These are phyloP conservation scores for Thelephora ganbajun DNA, from an alignment of 768 basidiomycete genomes.

Conservation along the genomic window DNA sequence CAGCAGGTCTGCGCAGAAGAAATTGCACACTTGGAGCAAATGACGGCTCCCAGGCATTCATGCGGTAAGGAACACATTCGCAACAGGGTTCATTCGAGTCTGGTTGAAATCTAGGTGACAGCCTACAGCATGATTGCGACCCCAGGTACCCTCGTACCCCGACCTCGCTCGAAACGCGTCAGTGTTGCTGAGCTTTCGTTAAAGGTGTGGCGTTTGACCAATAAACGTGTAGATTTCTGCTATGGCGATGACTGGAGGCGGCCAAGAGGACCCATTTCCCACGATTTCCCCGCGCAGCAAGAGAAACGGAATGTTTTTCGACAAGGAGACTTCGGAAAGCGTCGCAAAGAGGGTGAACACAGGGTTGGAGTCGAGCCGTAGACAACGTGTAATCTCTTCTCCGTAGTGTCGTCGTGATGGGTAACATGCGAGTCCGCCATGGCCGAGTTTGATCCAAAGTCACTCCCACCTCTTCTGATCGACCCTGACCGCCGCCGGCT, in stretches of 20 bases:
- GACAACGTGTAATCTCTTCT: background rate
- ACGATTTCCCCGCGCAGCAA: conserved; percentile 10
- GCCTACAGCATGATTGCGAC: background rate
- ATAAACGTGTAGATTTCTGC: background rate
- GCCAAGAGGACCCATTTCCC: background rate
- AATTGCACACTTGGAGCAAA: conserved; percentile 2
- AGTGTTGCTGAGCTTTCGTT: background rate
- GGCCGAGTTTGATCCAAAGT: background rate
- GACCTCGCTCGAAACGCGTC: background rate
- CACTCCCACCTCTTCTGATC: background rate
- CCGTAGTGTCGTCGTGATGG: background rate
- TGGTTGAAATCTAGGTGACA: background rate
- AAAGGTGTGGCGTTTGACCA: background rate
- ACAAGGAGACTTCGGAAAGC: conserved; percentile 2
- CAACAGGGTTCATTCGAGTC: background rate
- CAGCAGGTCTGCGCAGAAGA: conserved; percentile 5
- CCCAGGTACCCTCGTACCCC: background rate
- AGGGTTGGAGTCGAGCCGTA: background rate
- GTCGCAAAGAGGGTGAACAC: background rate
- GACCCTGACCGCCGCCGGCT: background rate
- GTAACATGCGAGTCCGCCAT: background rate
- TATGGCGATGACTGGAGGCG: background rate
- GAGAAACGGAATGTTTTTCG: conserved; percentile 10
- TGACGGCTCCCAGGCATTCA: conserved; percentile 1
- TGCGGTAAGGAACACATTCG: background rate